These are phyloP conservation scores for Gyrodon lividus DNA, from an alignment of 768 basidiomycete genomes.

Conservation along the genomic window DNA sequence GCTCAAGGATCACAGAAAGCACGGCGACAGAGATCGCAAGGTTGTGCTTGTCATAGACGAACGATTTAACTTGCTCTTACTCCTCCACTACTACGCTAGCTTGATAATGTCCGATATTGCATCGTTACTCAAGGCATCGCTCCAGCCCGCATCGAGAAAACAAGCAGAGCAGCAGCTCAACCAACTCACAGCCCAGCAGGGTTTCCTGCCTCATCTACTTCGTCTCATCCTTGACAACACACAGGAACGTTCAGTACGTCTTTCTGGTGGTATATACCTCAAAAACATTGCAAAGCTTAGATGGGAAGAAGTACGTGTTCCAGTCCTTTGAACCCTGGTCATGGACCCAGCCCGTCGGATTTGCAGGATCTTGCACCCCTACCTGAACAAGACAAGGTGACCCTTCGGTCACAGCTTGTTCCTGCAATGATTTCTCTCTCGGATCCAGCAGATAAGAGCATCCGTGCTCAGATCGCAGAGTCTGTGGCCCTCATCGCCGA, in stretches of 20 bases:
- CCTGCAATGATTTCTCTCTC: conserved; percentile 91
- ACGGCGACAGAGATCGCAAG: too few species aligned
- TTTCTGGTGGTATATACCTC: conserved; percentile 86
- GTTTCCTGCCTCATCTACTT: conserved; percentile 80
- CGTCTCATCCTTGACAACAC: conserved; percentile 69
- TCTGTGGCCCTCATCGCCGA: conserved; percentile 89
- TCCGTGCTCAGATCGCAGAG: conserved; percentile 89
- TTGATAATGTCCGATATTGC: conserved; percentile 62
- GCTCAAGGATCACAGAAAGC: too few species aligned
- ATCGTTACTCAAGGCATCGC: conserved; percentile 67
- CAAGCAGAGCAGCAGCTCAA: conserved; percentile 78
- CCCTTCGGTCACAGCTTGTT: conserved; percentile 75
- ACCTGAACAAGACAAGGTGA: conserved; percentile 64
- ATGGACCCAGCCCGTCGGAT: background rate
- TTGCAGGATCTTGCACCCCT: conserved; percentile 71
- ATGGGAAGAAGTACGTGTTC: conserved; percentile 78
- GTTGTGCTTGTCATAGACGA: too few species aligned
- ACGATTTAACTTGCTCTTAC: too few species aligned
- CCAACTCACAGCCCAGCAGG: conserved; percentile 64
- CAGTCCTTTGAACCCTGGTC: background rate
- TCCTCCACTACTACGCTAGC: too few species aligned
- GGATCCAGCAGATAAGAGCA: conserved; percentile 62
- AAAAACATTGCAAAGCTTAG: conserved; percentile 86
- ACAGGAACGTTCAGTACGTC: conserved; percentile 67
- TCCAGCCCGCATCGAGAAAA: conserved; percentile 68